Evolutionary conservation across 768 basidiomycete species (phyloP), one percentile per base, ranked within the genome.

Genomic region (Trametes coccinea): DNA sequence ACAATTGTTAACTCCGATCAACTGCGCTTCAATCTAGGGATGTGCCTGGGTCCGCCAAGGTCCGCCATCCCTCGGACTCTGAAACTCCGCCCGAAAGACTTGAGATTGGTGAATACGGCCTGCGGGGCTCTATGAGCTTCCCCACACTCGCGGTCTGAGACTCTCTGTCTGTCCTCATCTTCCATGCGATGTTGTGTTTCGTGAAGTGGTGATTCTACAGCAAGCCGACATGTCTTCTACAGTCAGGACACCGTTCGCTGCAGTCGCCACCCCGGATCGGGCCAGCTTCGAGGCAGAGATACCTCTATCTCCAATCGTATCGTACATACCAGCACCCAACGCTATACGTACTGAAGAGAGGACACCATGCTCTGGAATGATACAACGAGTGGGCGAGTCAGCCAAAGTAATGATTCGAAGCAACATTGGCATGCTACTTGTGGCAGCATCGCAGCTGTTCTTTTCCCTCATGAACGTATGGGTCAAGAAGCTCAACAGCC

Each of bases 361-460:
- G 9, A 9, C 49, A 30, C 16, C n/a, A 22, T 6, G 3, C 2
- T 17, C 29, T n/a, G 16, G 45, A 17, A 31, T 31, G 7, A 13
- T 27, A 22, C 61, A 34, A 3, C 27, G 41, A 37, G 11, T 3
- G 8, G n/a, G 43, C 3, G 40, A 29, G 6, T 6, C 40, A 2
- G 16, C 34, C 4, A 47, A 27, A n/a, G 60, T 44, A 22, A 41
- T 53, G 8, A 13, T 73, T 27, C 52, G 67, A 40, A 69, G 61
- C 46, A 89, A 91, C 72, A 71, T 75, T 3, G 89, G 89, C 8
- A 72, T 92, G 53, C 71, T 88, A 37, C 77, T 89, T 16, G 80
- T 91, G 16, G 79, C 79, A 5, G 73, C 74, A 2, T 71, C 86
- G 9, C 85, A 89, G 68, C 74, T 84, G 13, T 86, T 86, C 72